Conservation (phyloP, 805 yeast genomes). For the Sugiyamaella mastotermitis region DNA sequence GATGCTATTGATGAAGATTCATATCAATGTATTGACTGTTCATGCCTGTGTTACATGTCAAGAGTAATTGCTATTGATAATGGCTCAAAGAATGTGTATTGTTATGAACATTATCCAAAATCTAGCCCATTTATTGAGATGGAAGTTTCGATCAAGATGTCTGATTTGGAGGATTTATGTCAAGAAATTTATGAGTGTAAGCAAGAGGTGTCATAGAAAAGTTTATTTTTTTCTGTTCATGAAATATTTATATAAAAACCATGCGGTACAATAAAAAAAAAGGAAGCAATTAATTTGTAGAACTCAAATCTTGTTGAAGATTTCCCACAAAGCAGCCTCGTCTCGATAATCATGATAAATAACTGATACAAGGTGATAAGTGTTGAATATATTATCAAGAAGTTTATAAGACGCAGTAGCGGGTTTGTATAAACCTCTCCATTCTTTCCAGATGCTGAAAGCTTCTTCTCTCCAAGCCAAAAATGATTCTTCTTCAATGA, state of each 20-base stretch:
- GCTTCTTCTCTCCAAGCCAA: slow-evolving; percentile 97
- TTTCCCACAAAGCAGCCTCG: slow-evolving; percentile 74
- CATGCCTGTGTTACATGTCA: slow-evolving; percentile 20
- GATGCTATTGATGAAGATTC: slow-evolving; percentile 18
- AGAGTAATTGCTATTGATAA: slow-evolving; percentile 13
- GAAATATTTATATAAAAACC: too few relatives aligned
- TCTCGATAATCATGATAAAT: slow-evolving; percentile 79
- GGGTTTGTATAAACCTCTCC: slow-evolving; percentile 76
- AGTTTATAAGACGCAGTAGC: slow-evolving; percentile 49
- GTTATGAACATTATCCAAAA: slow-evolving; percentile 12
- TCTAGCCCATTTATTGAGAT: not conserved
- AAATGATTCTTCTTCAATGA: slow-evolving; percentile 87
- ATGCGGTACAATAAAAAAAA: too few relatives aligned
- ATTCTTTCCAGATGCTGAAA: slow-evolving; percentile 81
- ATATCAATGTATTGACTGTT: slow-evolving; percentile 21
- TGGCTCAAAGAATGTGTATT: slow-evolving; percentile 8
- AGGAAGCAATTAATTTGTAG: not conserved
- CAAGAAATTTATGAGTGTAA: slow-evolving; percentile 1
- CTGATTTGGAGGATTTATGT: slow-evolving; percentile 2
- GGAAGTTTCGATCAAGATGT: too few relatives aligned
- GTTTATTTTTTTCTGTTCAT: too few relatives aligned
- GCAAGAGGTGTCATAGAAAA: too few relatives aligned
- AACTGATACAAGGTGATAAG: slow-evolving; percentile 73
- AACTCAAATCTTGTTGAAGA: slow-evolving; percentile 1
- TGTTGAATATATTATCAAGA: slow-evolving; percentile 52